Evolutionary conservation across 2,329 filamentous ascomycete genomes (phyloP), one percentile per base, ranked within the genome.

Genomic region (Aaosphaeria arxii): DNA sequence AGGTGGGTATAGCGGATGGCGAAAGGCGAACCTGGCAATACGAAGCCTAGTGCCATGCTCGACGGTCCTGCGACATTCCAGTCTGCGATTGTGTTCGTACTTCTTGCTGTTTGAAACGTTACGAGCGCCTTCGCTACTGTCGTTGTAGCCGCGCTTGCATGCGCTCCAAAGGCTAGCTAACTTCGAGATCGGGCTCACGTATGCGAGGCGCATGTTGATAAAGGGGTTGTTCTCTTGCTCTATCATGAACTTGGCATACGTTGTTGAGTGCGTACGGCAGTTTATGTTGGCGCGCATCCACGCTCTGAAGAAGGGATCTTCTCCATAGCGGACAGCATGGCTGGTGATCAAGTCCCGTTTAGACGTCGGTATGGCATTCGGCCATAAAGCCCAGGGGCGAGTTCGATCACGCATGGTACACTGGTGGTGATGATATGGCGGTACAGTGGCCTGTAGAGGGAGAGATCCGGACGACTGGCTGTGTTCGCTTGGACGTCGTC

Each of bases 191-290:
- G 47, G n/a, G n/a, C 38, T 28, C n/a, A 46, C 41, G 30, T 61
- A 63, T 5, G 53, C 50, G n/a, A 59, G 30, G 11, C 58, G 50
- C 35, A 33, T 57, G 50, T 63, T 61, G 45, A 58, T 50, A 41
- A 59, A 57, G 1, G 56, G 55, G 30, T 63, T 50, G 29, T 61
- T 50, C 42, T 61, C 58, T 28, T 45, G 40, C 40, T 63, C 58
- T 32, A 61, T 59, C 57, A 61, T 51, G 45, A 58, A 63, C 42
- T 61, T 58, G 4, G 54, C 51, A 41, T 60, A 63, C 5, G 56
- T 58, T 11, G 47, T 57, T 24, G 54, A 52, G 29, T 46, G 52
- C 6, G 58, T 63, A 1, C 51, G 46, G 31, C 54, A 55, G 31
- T 59, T 59, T 40, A 63, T 53, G 33, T 55, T 56, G 6, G 59